Conservation (phyloP, 2,329 filamentous ascomycete species). For the Ophiosphaerella narmari region DNA sequence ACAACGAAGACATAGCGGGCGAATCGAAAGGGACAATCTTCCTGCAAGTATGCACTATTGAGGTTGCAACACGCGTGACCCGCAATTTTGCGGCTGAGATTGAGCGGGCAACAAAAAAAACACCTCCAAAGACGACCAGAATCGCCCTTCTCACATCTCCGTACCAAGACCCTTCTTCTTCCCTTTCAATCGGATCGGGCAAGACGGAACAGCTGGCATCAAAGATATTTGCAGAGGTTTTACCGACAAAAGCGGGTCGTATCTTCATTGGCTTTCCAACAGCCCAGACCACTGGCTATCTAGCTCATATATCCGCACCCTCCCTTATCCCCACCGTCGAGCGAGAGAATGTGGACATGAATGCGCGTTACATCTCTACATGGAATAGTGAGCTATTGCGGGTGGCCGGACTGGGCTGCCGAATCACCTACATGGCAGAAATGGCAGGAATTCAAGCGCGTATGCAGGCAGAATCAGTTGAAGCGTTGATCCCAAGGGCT, state of each 20-base stretch:
- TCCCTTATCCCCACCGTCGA: conserved; percentile 98
- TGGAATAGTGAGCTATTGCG: conserved; percentile 96
- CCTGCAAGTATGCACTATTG: conserved; percentile 82
- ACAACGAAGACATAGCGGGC: conserved; percentile 69
- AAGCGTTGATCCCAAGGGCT: conserved; percentile 74
- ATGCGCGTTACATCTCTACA: conserved; percentile 88
- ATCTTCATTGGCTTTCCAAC: conserved; percentile 99
- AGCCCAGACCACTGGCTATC: conserved; percentile 91
- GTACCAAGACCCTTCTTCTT: conserved; percentile 77
- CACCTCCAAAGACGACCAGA: conserved; percentile 84
- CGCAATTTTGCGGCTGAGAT: conserved; percentile 79
- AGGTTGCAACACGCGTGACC: conserved; percentile 75
- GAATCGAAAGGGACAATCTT: conserved; percentile 80
- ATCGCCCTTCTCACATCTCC: conserved; percentile 90
- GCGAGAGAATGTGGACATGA: conserved; percentile 93
- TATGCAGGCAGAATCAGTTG: conserved; percentile 61
- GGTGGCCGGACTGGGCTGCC: conserved; percentile 85
- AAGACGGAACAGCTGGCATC: conserved; percentile 60
- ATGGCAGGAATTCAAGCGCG: conserved; percentile 66
- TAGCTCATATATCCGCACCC: conserved; percentile 92
- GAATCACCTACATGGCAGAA: conserved; percentile 85
- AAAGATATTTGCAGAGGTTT: conserved; percentile 86
- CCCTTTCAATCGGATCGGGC: conserved; percentile 59
- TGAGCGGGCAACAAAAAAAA: conserved; percentile 95
- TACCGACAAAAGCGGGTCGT: conserved; percentile 85